Evolutionary conservation across 2,329 filamentous ascomycete genomes (phyloP).

Genomic region (Fusarium setosum): DNA sequence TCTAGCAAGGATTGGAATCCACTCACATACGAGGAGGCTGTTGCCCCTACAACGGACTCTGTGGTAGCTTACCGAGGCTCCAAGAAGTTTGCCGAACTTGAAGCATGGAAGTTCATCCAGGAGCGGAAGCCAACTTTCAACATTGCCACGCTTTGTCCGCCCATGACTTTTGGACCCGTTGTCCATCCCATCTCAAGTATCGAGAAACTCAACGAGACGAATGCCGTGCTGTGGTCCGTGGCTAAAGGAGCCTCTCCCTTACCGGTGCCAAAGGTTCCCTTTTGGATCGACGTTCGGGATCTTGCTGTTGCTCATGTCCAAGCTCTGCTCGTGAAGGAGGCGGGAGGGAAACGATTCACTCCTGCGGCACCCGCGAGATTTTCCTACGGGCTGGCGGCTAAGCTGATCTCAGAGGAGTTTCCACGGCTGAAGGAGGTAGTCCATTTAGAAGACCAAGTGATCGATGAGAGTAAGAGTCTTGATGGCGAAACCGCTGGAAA

Average conservation of each 20-base stretch:
- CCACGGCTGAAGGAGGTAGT: conserved; percentile 47
- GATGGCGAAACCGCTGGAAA: conserved; percentile 54
- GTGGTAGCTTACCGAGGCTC: conserved; percentile 51
- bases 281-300: conserved; percentile 61
- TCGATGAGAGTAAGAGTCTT: conserved; percentile 53
- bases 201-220: conserved; percentile 55
- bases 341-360: conserved; percentile 53
- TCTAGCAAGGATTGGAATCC: conserved; percentile 68
- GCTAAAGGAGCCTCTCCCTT: conserved; percentile 47
- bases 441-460: conserved; percentile 46
- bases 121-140: conserved; percentile 52
- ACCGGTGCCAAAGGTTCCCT: conserved; percentile 52
- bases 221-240: conserved; percentile 54
- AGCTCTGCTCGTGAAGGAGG: conserved; percentile 51
- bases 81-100: conserved; percentile 51
- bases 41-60: conserved; percentile 51
- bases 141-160: conserved; percentile 57
- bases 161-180: conserved; percentile 58
- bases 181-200: conserved; percentile 51
- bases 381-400: conserved; percentile 56
- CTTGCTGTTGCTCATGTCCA: conserved; percentile 57
- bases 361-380: conserved; percentile 56
- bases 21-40: conserved; percentile 62
- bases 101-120: conserved; percentile 50
- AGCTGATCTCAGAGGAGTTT: conserved; percentile 56